phyloP scores from a whole-genome alignment of 441 rosid species.

The Brassica hybrid region DNA sequence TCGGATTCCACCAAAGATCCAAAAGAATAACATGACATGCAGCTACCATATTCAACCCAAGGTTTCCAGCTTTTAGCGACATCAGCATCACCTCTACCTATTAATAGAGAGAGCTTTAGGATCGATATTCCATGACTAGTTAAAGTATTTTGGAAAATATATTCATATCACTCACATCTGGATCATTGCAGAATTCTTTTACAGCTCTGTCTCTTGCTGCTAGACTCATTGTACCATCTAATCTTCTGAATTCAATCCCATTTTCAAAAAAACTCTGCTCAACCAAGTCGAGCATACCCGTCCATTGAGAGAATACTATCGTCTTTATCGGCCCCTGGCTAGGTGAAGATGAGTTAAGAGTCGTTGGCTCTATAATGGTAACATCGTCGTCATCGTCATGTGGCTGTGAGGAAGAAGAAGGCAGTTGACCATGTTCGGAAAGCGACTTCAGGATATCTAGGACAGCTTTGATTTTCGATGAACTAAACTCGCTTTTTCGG shows the following conservation, averaged over 20 bases:
- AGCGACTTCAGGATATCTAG: slow-evolving; percentile 69
- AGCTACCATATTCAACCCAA: slow-evolving; percentile 95
- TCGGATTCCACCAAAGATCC: slow-evolving; percentile 99
- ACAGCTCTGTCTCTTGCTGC: slow-evolving; percentile 83
- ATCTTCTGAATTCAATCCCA: slow-evolving; percentile 72
- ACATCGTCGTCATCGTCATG: slow-evolving; percentile 37
- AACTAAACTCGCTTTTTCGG: slow-evolving; percentile 57
- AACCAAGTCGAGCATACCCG: slow-evolving; percentile 89
- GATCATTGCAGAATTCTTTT: slow-evolving; percentile 70
- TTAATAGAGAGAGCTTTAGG: slow-evolving; percentile 20
- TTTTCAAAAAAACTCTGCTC: slow-evolving; percentile 56
- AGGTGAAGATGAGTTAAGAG: slow-evolving; percentile 48
- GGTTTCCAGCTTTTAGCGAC: slow-evolving; percentile 96
- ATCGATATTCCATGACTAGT: slow-evolving; percentile 8
- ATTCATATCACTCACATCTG: slow-evolving; percentile 48
- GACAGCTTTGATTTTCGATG: slow-evolving; percentile 83
- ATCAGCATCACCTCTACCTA: slow-evolving; percentile 57
- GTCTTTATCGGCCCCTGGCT: slow-evolving; percentile 69
- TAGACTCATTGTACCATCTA: slow-evolving; percentile 91
- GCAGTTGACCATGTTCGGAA: slow-evolving; percentile 46
- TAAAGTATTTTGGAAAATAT: background rate
- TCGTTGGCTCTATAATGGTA: slow-evolving; percentile 40
- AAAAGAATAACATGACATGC: slow-evolving; percentile 93
- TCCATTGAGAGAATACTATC: slow-evolving; percentile 96
- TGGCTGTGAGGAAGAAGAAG: slow-evolving; percentile 43